phyloP scores from a whole-genome alignment of 805 yeast species.

The Teunomyces barrocoloradensis region DNA sequence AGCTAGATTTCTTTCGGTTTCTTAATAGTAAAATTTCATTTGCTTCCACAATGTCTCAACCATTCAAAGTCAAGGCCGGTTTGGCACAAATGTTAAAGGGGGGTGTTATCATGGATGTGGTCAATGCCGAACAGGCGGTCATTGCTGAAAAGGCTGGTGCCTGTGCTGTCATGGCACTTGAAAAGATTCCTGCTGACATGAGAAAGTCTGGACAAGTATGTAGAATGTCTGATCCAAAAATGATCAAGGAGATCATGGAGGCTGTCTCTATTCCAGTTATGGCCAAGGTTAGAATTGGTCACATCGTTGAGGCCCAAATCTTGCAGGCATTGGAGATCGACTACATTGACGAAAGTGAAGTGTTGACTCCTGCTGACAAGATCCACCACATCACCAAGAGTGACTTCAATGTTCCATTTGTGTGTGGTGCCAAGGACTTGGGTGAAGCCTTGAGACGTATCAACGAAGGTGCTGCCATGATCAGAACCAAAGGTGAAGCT shows the following conservation, averaged over 20 bases:
- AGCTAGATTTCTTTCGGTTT: background rate
- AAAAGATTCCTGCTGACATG: conserved; percentile 83
- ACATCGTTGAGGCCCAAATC: conserved; percentile 76
- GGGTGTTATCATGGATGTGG: conserved; percentile 73
- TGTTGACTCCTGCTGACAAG: conserved; percentile 79
- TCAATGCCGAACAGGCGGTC: conserved; percentile 73
- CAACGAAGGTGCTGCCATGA: conserved; percentile 83
- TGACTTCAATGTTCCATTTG: conserved; percentile 69
- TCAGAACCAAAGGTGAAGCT: conserved; percentile 85
- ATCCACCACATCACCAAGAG: conserved; percentile 58
- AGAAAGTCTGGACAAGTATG: conserved; percentile 79
- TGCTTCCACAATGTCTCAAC: conserved; percentile 21
- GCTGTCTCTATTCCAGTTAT: conserved; percentile 72
- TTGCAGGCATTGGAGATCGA: conserved; percentile 70
- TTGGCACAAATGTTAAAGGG: conserved; percentile 86
- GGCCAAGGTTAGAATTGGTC: conserved; percentile 87
- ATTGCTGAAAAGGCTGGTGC: conserved; percentile 85
- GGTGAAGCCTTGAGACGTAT: conserved; percentile 82
- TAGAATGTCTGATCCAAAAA: conserved; percentile 80
- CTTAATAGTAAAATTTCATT: background rate
- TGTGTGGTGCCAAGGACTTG: conserved; percentile 78
- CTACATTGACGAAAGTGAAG: conserved; percentile 83
- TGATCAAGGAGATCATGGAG: conserved; percentile 72
- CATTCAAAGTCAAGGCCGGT: conserved; percentile 64
- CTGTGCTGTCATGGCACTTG: conserved; percentile 87